phyloP scores from a whole-genome alignment of 2,329 filamentous ascomycete species.

The Pseudogymnoascus sp. region DNA sequence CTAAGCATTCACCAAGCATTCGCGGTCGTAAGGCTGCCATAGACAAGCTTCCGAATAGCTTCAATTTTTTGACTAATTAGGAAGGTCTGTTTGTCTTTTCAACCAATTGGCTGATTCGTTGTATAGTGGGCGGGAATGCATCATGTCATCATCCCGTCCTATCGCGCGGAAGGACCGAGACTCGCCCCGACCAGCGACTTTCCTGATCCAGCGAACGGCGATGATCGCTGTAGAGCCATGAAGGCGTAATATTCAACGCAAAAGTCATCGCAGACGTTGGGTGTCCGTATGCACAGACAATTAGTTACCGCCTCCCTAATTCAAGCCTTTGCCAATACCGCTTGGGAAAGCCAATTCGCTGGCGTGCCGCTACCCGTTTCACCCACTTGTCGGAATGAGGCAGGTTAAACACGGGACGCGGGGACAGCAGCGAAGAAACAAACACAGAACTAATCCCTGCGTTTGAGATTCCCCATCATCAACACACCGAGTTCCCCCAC shows the following conservation, averaged over 20 bases:
- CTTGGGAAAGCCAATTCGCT: neutral
- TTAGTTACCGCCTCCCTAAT: neutral
- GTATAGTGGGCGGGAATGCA: neutral
- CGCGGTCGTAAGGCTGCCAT: neutral
- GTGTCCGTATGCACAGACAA: neutral
- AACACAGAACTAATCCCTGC: neutral
- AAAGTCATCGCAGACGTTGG: neutral
- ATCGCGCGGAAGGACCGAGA: neutral
- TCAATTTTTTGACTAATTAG: neutral
- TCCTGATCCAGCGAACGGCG: neutral
- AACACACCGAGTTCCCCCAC: neutral
- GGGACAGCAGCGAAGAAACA: conserved; percentile 5
- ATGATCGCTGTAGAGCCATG: neutral
- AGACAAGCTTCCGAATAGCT: neutral
- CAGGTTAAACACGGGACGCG: neutral
- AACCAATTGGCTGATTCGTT: neutral
- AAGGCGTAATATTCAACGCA: neutral
- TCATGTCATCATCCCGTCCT: neutral
- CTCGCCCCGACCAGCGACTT: neutral
- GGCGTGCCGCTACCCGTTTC: neutral
- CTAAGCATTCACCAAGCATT: neutral
- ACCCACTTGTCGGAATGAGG: neutral
- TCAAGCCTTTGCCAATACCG: neutral
- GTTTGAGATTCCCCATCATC: neutral
- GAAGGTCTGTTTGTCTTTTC: neutral